Evolutionary conservation across 768 basidiomycete species (phyloP), one percentile per base, ranked within the genome.

Genomic region (Dacryopinax primogenitus): DNA sequence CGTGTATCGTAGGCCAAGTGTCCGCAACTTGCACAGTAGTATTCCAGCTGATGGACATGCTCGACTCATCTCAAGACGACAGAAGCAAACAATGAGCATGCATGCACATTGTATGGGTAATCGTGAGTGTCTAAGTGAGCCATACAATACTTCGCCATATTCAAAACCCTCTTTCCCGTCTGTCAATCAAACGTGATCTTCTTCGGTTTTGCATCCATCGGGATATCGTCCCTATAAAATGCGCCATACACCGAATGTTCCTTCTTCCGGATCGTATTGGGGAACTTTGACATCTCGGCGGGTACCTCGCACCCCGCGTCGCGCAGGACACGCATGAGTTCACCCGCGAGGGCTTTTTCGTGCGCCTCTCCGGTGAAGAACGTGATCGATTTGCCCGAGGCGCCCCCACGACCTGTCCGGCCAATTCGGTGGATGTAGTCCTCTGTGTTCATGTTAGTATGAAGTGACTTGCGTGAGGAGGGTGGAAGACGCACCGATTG

Each of bases 181-280:
- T 74, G n/a, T n/a, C n/a, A 78, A 65, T 79, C 76, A 67, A 79
- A 79, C 15, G 72, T 76, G 71, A 79, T 79, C 75, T 79, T 79
- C 70, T 75, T 78, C 0, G 75, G 74, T 3, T 76, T 77, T 30
- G 77, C 77, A 65, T 75, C 71, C 28, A 74, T 68, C 3, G 23
- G 26, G 3, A 58, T 32, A 33, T 74, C 77, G 61, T 78, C 76
- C 69, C 73, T 75, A 72, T 74, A 78, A 68, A 75, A 76, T 33
- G 77, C 77, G 33, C 94, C 94, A 70, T 96, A 97, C 41, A 83
- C 87, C 21, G 90, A 78, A 71, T 97, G 94, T 70, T 87, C 84
- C 81, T 85, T 91, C 81, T 98, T 98, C 80, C 95, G 96, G 78
- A 98, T 92, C 66, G 93, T 90, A 83, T 94, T 91, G 62, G 92